Evolutionary conservation across 768 basidiomycete genomes (phyloP).

Genomic region (Tulasnella sp.): DNA sequence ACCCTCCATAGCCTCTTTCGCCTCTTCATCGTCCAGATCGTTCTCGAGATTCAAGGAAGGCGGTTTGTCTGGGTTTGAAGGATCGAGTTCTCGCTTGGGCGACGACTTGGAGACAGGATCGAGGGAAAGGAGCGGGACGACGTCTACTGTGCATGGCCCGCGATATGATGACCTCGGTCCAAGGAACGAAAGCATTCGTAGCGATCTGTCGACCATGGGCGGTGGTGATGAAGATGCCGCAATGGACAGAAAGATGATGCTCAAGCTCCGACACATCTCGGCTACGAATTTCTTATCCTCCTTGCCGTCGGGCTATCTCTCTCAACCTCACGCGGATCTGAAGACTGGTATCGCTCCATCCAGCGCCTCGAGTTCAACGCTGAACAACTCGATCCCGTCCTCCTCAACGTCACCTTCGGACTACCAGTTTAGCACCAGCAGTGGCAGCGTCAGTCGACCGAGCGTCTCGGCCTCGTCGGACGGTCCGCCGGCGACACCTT

Average conservation of each 20-base stretch:
- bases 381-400: not conserved
- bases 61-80: not conserved
- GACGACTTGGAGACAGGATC: not conserved
- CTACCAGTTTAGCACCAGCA: not conserved
- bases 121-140: not conserved
- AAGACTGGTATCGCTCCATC: not conserved
- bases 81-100: too few species aligned
- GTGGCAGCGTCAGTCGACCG: not conserved
- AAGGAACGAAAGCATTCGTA: not conserved
- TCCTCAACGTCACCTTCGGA: not conserved
- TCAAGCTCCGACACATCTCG: not conserved
- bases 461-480: not conserved
- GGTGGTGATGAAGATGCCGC: not conserved
- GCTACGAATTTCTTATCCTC: not conserved
- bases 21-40: too few species aligned
- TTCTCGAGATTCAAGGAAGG: not conserved
- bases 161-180: not conserved
- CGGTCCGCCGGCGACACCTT: not conserved
- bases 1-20: not conserved
- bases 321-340: not conserved
- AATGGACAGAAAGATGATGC: not conserved
- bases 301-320: not conserved
- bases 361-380: not conserved
- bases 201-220: not conserved
- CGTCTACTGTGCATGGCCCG: not conserved